Evolutionary conservation across 129 eudicot genomes (phyloP).

Genomic region (Pittosporum tobira): DNA sequence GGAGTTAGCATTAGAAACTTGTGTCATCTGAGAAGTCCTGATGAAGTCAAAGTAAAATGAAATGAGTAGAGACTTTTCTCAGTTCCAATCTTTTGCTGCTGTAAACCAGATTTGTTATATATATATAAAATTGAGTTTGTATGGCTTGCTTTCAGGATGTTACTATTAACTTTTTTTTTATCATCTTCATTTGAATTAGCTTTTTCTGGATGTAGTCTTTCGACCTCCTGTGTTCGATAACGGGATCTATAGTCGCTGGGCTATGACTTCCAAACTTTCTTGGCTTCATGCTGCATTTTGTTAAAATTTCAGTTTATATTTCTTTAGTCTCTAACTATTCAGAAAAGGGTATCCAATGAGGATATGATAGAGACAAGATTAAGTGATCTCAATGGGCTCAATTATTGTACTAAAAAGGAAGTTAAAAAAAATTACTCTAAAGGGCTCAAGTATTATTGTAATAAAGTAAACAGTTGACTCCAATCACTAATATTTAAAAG

Average conservation of each 20-base stretch:
- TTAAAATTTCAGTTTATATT: neutral
- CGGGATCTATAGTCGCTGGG: too few relatives aligned
- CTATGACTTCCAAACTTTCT: too few relatives aligned
- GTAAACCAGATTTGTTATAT: conserved; percentile 14
- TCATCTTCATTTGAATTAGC: neutral
- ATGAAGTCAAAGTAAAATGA: conserved; percentile 15
- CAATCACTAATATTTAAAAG: neutral
- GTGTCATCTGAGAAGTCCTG: conserved; percentile 21
- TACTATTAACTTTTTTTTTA: neutral
- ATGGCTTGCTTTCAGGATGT: conserved; percentile 13
- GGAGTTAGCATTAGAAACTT: conserved; percentile 41
- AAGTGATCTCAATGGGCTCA: too few relatives aligned
- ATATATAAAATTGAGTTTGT: conserved; percentile 21
- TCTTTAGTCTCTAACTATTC: neutral
- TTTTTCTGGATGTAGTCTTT: too few relatives aligned
- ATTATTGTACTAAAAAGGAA: too few relatives aligned
- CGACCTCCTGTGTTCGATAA: too few relatives aligned
- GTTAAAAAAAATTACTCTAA: too few relatives aligned
- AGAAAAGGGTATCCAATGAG: neutral
- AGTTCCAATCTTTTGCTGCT: conserved; percentile 8
- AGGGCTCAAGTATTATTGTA: neutral
- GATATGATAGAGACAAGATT: neutral
- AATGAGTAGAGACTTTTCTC: conserved; percentile 10
- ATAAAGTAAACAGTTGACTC: neutral
- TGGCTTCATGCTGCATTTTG: neutral